These are phyloP conservation scores for Syncephalastrum monosporum DNA, from an alignment of 371 early-diverging fungal species.

Conservation along the genomic window DNA sequence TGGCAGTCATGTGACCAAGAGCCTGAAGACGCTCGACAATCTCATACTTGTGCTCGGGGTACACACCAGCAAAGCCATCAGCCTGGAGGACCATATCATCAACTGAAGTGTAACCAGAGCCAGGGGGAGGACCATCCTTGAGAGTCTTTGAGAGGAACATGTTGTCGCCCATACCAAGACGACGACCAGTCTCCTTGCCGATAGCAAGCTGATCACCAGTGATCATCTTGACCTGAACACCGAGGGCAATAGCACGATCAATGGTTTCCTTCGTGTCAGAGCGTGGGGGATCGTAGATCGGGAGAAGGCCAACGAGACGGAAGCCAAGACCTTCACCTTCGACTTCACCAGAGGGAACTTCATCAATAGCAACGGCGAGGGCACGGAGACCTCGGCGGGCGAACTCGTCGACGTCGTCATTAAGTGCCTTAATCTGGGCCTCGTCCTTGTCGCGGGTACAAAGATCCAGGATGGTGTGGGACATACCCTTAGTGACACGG, in stretches of 20 bases:
- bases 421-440: constrained; percentile 42
- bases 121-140: constrained; percentile 61
- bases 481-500: constrained; percentile 69
- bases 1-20: constrained; percentile 73
- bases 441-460: constrained; percentile 61
- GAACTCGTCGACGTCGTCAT: constrained; percentile 67
- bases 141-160: constrained; percentile 72
- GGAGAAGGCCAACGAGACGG: constrained; percentile 63
- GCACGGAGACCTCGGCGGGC: constrained; percentile 77
- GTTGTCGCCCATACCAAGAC: constrained; percentile 64
- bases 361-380: constrained; percentile 67
- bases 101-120: constrained; percentile 65
- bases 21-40: constrained; percentile 85
- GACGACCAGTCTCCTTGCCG: constrained; percentile 77
- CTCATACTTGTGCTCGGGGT: constrained; percentile 89
- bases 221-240: constrained; percentile 90
- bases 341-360: constrained; percentile 47
- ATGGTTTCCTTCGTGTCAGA: constrained; percentile 77
- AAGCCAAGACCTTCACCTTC: constrained; percentile 59
- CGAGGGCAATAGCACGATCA: constrained; percentile 74
- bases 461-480: constrained; percentile 64
- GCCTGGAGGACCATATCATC: constrained; percentile 75
- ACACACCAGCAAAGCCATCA: constrained; percentile 83
- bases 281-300: constrained; percentile 89
- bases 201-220: constrained; percentile 91